A percentile compares a stretch with the other conserved stretches of the same genome.
Conservation (phyloP, 108 stramenopile species). For the Phaeodactylum tricornutum region DNA sequence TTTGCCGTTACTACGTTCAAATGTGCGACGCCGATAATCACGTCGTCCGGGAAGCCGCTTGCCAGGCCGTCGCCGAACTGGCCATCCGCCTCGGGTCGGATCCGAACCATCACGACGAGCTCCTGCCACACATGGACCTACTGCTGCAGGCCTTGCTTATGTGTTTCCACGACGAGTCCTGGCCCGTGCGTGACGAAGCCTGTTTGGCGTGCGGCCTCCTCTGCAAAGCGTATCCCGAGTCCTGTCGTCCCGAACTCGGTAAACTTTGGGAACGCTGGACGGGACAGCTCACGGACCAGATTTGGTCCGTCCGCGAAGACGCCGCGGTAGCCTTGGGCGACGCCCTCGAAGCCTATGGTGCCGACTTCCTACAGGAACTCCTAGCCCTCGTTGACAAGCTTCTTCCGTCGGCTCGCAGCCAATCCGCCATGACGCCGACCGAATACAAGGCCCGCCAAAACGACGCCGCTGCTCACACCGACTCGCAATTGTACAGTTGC, state of each 20-base stretch:
- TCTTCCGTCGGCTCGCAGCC: slow-evolving; percentile 58
- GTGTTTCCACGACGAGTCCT: slow-evolving; percentile 96
- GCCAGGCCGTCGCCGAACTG: slow-evolving; percentile 93
- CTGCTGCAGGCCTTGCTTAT: slow-evolving; percentile 84
- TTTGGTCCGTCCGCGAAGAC: slow-evolving; percentile 94
- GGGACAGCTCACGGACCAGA: slow-evolving; percentile 91
- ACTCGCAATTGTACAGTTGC: slow-evolving; percentile 83
- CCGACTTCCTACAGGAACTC: slow-evolving; percentile 51
- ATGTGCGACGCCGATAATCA: slow-evolving; percentile 92
- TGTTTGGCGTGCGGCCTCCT: slow-evolving; percentile 91
- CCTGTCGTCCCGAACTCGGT: slow-evolving; percentile 70
- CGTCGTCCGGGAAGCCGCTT: slow-evolving; percentile 92
- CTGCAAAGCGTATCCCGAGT: slow-evolving; percentile 76
- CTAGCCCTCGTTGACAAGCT: slow-evolving; percentile 27
- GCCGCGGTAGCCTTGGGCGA: slow-evolving; percentile 91
- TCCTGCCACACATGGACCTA: slow-evolving; percentile 62
- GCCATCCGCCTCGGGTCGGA: slow-evolving; percentile 68
- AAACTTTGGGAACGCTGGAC: slow-evolving; percentile 87
- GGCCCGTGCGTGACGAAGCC: slow-evolving; percentile 97
- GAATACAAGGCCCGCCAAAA: slow-evolving; percentile 78
- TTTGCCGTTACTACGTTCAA: slow-evolving; percentile 87
- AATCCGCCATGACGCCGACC: slow-evolving; percentile 75
- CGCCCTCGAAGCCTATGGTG: slow-evolving; percentile 69
- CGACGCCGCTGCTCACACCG: slow-evolving; percentile 65
- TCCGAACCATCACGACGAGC: slow-evolving; percentile 13